Evolutionary conservation across 768 basidiomycete species (phyloP), one percentile per base, ranked within the genome.

Genomic region (Collybia sp.): DNA sequence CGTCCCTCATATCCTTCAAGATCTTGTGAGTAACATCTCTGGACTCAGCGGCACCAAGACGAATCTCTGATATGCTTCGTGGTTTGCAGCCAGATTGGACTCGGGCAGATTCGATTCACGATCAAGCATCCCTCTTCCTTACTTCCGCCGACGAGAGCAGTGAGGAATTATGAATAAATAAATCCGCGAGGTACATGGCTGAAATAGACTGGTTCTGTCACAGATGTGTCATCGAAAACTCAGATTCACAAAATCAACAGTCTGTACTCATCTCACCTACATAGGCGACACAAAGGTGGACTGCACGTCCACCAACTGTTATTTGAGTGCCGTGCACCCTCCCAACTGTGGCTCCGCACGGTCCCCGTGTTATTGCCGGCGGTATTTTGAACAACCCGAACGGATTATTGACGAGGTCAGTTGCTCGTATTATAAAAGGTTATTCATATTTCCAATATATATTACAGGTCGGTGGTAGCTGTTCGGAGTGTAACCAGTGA

Each of bases 191-290:
- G 19, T 44, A 53, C 52, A 42, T 59, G 53, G 51, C 48, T 55
- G 53, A 55, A 20, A 38, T 46, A 34, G 30, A 44, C 43, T 49
- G 40, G 37, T 45, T 31, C 33, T 53, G 47, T 30, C 55, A 51
- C 32, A 58, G 54, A 87, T 88, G 85, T 88, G 85, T 68, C 77
- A 80, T 61, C 75, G 82, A 52, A 69, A 66, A 43, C 75, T 86
- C 56, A 69, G 64, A 53, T 77, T 84, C 61, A 63, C 59, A 46
- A 72, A 67, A 56, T 75, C 70, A 52, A 59, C 56, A 30, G 61
- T 34, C n/a, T 87, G 85, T 66, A 68, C 68, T n/a, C 83, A 85
- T 60, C 64, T 73, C 55, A 67, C 68, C 12, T 77, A 73, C 56
- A 63, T 57, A 33, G 58, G 65, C 12, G 67, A 73, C 31, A 65